These are phyloP conservation scores for Nephelium lappaceum DNA, from an alignment of 345 rosid genomes.

Conservation along the genomic window DNA sequence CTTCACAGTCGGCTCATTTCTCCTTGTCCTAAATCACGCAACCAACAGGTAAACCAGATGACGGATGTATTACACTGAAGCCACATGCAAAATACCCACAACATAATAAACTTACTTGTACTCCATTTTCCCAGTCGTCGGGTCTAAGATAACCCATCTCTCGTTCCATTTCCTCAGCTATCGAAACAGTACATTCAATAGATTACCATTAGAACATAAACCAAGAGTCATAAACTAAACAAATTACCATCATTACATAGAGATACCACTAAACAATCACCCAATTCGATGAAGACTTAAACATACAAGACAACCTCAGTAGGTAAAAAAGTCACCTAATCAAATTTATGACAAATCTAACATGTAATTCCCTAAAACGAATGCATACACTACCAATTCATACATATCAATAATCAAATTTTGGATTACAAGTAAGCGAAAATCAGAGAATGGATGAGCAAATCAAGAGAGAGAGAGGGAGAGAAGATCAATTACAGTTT, in stretches of 20 bases:
- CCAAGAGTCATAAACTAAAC: neutral
- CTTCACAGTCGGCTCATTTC: conserved; percentile 86
- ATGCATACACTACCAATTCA: neutral
- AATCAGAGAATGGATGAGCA: conserved; percentile 5
- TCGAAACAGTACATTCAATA: conserved; percentile 16
- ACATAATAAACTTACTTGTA: conserved; percentile 65
- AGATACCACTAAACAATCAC: neutral
- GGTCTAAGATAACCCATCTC: conserved; percentile 95
- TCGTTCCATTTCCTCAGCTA: conserved; percentile 98
- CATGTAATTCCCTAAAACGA: neutral
- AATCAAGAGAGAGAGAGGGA: neutral
- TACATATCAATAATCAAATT: neutral
- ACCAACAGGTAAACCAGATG: conserved; percentile 10
- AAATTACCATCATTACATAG: neutral
- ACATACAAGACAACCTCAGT: too few species aligned
- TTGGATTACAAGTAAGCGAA: neutral
- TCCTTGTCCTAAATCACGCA: conserved; percentile 62
- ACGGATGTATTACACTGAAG: neutral
- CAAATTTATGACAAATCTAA: neutral
- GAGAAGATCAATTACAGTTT: conserved; percentile 59
- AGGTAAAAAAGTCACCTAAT: too few species aligned
- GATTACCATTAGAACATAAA: neutral
- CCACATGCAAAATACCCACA: neutral
- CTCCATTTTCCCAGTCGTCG: conserved; percentile 96
- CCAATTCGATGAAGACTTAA: neutral